Percentiles rank a stretch among this genome's conserved stretches.
These are phyloP conservation scores for Leccinum fallax DNA, from an alignment of 1,284 basidiomycete species.

Conservation along the genomic window DNA sequence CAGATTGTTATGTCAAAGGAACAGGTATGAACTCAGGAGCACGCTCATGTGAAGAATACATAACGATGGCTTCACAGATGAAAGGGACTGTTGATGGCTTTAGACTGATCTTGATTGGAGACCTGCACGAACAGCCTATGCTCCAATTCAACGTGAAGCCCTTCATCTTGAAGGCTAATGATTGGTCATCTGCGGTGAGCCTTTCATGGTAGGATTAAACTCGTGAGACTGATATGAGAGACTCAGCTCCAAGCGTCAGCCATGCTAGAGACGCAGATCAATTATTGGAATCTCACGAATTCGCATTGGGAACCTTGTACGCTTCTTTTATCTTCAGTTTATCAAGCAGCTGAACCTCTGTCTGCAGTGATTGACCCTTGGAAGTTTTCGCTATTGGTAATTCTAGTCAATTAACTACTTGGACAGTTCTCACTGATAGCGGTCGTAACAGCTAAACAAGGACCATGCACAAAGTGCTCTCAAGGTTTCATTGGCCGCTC, in stretches of 20 bases:
- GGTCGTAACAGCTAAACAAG: slow-evolving; percentile 49
- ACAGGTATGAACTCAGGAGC: slow-evolving; percentile 49
- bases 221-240: slow-evolving; percentile 12
- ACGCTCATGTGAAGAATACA: background rate
- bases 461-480: slow-evolving; percentile 58
- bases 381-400: slow-evolving; percentile 80
- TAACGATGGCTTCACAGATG: slow-evolving; percentile 49
- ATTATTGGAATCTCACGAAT: slow-evolving; percentile 97
- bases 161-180: slow-evolving; percentile 82
- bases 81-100: slow-evolving; percentile 88
- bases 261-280: slow-evolving; percentile 81
- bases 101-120: slow-evolving; percentile 92
- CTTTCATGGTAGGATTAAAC: background rate
- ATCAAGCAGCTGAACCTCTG: slow-evolving; percentile 2
- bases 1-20: slow-evolving; percentile 79
- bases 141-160: slow-evolving; percentile 87
- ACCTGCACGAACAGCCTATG: slow-evolving; percentile 94
- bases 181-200: slow-evolving; percentile 92
- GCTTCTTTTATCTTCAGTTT: slow-evolving; percentile 22
- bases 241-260: slow-evolving; percentile 79
- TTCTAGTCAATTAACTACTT: slow-evolving; percentile 1
- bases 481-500: slow-evolving; percentile 70
- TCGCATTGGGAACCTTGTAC: slow-evolving; percentile 98
- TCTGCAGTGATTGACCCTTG: slow-evolving; percentile 91
- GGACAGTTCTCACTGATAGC: slow-evolving; percentile 14